These are phyloP conservation scores for Cylindrodendrum hubeiense DNA, from an alignment of 2,329 filamentous ascomycete species.

Conservation along the genomic window DNA sequence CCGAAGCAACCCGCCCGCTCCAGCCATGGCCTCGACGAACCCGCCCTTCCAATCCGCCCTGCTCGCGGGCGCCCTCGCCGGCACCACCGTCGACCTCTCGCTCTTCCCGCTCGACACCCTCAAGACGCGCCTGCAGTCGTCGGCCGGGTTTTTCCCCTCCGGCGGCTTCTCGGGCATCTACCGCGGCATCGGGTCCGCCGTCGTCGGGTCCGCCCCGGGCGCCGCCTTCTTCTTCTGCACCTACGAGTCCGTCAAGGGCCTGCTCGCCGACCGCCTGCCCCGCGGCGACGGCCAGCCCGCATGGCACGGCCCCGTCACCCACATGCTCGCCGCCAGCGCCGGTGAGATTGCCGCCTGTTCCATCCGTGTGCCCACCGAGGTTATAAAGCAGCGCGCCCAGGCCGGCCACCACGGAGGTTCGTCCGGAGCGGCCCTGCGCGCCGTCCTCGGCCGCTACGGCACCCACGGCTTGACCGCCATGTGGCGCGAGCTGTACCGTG, in stretches of 20 bases:
- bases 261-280: constrained; percentile 54
- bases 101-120: constrained; percentile 98
- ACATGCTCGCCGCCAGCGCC: constrained; percentile 87
- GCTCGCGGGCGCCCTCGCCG: constrained; percentile 88
- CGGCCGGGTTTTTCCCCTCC: constrained; percentile 79
- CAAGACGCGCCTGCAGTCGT: constrained; percentile 95
- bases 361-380: constrained; percentile 93
- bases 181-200: constrained; percentile 87
- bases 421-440: constrained; percentile 73
- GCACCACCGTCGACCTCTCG: constrained; percentile 95
- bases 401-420: constrained; percentile 83
- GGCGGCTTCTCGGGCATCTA: constrained; percentile 95
- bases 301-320: constrained; percentile 59
- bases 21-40: constrained; percentile 35
- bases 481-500: constrained; percentile 88
- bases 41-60: constrained; percentile 71
- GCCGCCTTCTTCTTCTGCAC: constrained; percentile 98
- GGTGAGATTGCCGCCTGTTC: constrained; percentile 95
- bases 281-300: constrained; percentile 41
- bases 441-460: constrained; percentile 71
- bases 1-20: neutral
- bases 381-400: constrained; percentile 96
- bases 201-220: constrained; percentile 92
- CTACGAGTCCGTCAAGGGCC: constrained; percentile 81
- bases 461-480: constrained; percentile 67